phyloP scores from a whole-genome alignment of 2,329 filamentous ascomycete species.

The Fusarium sp. region DNA sequence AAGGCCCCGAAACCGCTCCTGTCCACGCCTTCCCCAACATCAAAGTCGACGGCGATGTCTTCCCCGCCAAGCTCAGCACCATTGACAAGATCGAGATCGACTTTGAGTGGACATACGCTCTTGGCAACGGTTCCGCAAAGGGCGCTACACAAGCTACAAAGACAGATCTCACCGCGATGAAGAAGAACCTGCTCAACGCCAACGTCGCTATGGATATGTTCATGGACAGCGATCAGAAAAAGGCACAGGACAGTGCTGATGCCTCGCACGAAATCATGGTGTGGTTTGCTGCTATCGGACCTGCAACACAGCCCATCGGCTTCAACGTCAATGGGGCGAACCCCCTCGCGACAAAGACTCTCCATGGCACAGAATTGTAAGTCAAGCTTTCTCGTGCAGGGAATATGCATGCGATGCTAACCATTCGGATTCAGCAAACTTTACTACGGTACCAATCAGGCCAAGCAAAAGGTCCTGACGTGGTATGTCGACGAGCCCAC shows the following conservation, averaged over 20 bases:
- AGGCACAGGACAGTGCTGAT: slow-evolving; percentile 51
- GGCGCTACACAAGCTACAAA: slow-evolving; percentile 52
- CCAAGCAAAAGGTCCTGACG: slow-evolving; percentile 58
- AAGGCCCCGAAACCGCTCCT: slow-evolving; percentile 52
- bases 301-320: slow-evolving; percentile 59
- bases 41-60: slow-evolving; percentile 53
- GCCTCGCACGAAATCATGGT: slow-evolving; percentile 66
- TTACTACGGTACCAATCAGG: slow-evolving; percentile 52
- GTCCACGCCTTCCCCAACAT: slow-evolving; percentile 67
- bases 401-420: not conserved
- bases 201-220: slow-evolving; percentile 70
- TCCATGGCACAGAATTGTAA: slow-evolving; percentile 57
- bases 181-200: slow-evolving; percentile 53
- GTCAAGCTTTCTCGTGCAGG: slow-evolving; percentile 11
- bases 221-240: slow-evolving; percentile 56
- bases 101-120: slow-evolving; percentile 60
- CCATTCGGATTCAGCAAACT: slow-evolving; percentile 45
- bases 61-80: slow-evolving; percentile 54
- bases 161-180: slow-evolving; percentile 49
- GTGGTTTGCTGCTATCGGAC: slow-evolving; percentile 61
- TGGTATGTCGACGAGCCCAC: slow-evolving; percentile 54
- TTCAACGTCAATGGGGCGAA: slow-evolving; percentile 39
- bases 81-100: slow-evolving; percentile 55
- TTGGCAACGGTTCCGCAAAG: slow-evolving; percentile 52
- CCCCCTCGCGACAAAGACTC: slow-evolving; percentile 45